A percentile compares a stretch with the other conserved stretches of the same genome.
phyloP scores from a whole-genome alignment of 331 rosid genomes.

The Dryas integrifolia region DNA sequence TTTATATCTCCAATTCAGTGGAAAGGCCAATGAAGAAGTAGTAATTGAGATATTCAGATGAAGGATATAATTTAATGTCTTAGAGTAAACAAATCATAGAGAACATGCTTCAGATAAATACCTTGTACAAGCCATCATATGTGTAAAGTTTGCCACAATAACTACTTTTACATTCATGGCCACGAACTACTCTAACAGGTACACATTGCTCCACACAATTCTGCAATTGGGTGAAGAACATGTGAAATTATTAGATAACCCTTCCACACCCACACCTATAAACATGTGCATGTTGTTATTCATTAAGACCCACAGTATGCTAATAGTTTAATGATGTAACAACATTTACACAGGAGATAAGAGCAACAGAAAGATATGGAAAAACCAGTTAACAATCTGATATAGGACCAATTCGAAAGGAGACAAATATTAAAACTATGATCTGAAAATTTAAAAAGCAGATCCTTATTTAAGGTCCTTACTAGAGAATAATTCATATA shows the following conservation, averaged over 20 bases:
- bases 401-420: background rate
- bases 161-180: constrained; percentile 69
- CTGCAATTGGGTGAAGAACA: constrained; percentile 44
- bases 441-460: background rate
- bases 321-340: background rate
- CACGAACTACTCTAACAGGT: constrained; percentile 90
- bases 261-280: background rate
- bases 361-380: background rate
- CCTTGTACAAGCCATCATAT: constrained; percentile 96
- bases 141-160: constrained; percentile 87
- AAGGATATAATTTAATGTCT: background rate
- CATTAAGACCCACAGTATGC: background rate
- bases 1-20: background rate
- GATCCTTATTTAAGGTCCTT: background rate
- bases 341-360: background rate
- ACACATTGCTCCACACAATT: constrained; percentile 66
- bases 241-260: constrained; percentile 18
- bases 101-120: constrained; percentile 27
- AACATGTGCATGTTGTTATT: background rate
- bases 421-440: no score
- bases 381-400: background rate
- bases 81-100: constrained; percentile 3
- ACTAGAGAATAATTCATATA: background rate
- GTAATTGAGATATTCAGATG: background rate
- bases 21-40: background rate